Conservation (phyloP, 2,329 filamentous ascomycete genomes). For the Ascocoryne sarcoides region DNA sequence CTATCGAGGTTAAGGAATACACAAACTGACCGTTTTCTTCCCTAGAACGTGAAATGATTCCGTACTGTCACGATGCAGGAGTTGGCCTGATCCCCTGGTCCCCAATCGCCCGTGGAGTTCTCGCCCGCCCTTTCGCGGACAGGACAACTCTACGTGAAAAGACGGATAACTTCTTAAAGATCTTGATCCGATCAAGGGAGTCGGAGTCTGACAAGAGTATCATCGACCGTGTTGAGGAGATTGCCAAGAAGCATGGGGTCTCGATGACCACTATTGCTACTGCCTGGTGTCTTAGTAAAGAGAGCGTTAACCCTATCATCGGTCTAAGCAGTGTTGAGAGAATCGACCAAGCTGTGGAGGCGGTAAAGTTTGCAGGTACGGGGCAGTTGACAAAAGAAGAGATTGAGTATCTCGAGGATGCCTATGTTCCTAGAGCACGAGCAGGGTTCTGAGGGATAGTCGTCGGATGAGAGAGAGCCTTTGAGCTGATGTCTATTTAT, state of each 20-base stretch:
- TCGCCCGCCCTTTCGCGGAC: conserved; percentile 24
- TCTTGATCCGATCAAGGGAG: conserved; percentile 15
- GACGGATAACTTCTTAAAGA: conserved; percentile 14
- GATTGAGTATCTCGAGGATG: conserved; percentile 44
- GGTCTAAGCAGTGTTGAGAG: conserved; percentile 43
- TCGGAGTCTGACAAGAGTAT: conserved; percentile 24
- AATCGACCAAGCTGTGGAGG: conserved; percentile 45
- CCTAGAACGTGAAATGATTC: conserved; percentile 33
- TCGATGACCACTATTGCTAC: conserved; percentile 52
- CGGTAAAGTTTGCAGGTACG: conserved; percentile 31
- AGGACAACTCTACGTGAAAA: conserved; percentile 18
- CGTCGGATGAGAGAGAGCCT: no score
- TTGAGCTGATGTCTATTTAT: no score
- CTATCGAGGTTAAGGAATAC: no score
- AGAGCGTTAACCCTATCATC: conserved; percentile 43
- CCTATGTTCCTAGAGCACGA: conserved; percentile 35
- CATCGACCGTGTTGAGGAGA: conserved; percentile 41
- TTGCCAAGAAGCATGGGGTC: conserved; percentile 46
- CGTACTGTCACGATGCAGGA: conserved; percentile 28
- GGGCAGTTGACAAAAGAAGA: conserved; percentile 44
- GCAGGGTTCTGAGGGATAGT: conserved; percentile 16
- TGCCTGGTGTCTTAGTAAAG: conserved; percentile 44
- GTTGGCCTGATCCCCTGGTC: conserved; percentile 33
- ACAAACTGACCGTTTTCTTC: no score
- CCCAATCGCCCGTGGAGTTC: conserved; percentile 30